These are phyloP conservation scores for Acidomyces sp. DNA, from an alignment of 495 filamentous ascomycete genomes.

Conservation along the genomic window DNA sequence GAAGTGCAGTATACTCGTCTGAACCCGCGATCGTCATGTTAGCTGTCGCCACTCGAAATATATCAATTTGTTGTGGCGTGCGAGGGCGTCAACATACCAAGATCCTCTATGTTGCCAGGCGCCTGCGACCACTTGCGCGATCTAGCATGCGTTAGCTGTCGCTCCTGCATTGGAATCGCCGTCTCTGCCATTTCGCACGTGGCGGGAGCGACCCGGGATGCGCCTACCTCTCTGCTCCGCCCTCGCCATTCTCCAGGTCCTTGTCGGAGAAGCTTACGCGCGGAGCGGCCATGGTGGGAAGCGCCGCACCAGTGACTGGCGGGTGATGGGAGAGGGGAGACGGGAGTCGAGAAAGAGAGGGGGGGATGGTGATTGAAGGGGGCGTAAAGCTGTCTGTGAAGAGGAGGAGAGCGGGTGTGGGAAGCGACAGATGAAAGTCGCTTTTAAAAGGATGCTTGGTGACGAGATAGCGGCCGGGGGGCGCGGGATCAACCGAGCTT, in stretches of 20 bases:
- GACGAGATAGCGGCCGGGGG: slow-evolving; percentile 8
- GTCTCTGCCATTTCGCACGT: background rate
- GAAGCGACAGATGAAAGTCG: slow-evolving; percentile 5
- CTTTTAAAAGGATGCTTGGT: slow-evolving; percentile 7
- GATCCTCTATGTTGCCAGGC: slow-evolving; percentile 22
- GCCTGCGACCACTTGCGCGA: slow-evolving; percentile 21
- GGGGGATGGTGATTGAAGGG: background rate
- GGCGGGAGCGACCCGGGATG: slow-evolving; percentile 1
- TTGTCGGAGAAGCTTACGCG: slow-evolving; percentile 21
- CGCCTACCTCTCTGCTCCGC: slow-evolving; percentile 14
- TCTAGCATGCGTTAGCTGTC: background rate
- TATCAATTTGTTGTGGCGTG: background rate
- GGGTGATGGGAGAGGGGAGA: slow-evolving; percentile 6
- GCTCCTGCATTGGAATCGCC: background rate
- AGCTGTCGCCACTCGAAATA: too few species aligned
- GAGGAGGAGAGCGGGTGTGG: slow-evolving; percentile 4
- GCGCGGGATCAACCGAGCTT: slow-evolving; percentile 3
- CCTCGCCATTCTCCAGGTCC: slow-evolving; percentile 20
- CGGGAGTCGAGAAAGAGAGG: slow-evolving; percentile 2
- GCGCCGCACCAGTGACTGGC: slow-evolving; percentile 14
- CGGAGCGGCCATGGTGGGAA: slow-evolving; percentile 16
- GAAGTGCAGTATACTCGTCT: slow-evolving; percentile 30
- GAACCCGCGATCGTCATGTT: slow-evolving; percentile 8
- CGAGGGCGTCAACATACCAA: slow-evolving; percentile 15
- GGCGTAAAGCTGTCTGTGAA: background rate